Evolutionary conservation across 371 early-diverging fungal species (phyloP).

Genomic region (Mortierella sp.): DNA sequence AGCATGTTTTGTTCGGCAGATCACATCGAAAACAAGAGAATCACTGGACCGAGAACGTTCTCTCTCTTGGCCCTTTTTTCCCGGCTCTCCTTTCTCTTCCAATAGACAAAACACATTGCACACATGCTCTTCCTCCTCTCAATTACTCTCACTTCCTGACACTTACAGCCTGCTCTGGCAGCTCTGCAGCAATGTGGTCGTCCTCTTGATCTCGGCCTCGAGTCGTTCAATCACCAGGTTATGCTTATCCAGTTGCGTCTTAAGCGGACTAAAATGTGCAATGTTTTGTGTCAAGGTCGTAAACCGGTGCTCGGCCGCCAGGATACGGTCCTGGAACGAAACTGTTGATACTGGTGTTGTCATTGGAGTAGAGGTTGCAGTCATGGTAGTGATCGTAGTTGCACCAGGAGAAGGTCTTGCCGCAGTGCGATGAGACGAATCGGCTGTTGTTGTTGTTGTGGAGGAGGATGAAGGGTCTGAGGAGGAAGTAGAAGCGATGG

Average conservation of each 20-base stretch:
- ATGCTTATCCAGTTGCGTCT: slow-evolving; percentile 44
- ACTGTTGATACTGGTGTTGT: background rate
- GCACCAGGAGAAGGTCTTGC: background rate
- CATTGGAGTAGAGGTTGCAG: background rate
- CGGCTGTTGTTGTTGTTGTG: background rate
- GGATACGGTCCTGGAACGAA: slow-evolving; percentile 40
- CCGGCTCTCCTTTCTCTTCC: too few species aligned
- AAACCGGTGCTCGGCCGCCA: slow-evolving; percentile 43
- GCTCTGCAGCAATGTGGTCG: slow-evolving; percentile 25
- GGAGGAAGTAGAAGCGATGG: background rate
- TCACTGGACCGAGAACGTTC: too few species aligned
- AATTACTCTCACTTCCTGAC: too few species aligned
- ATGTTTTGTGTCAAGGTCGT: slow-evolving; percentile 51
- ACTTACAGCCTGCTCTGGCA: slow-evolving; percentile 50
- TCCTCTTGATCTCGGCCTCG: slow-evolving; percentile 46
- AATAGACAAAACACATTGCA: too few species aligned
- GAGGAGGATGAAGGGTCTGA: background rate
- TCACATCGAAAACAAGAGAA: too few species aligned
- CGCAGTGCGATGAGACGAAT: background rate
- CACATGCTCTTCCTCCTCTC: too few species aligned
- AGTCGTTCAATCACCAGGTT: slow-evolving; percentile 43
- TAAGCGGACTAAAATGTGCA: slow-evolving; percentile 52
- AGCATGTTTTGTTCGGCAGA: too few species aligned
- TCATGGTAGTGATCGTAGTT: background rate
- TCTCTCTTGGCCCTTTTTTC: too few species aligned